Conservation (phyloP, 2,329 filamentous ascomycete species). For the Claviceps quebecensis region DNA sequence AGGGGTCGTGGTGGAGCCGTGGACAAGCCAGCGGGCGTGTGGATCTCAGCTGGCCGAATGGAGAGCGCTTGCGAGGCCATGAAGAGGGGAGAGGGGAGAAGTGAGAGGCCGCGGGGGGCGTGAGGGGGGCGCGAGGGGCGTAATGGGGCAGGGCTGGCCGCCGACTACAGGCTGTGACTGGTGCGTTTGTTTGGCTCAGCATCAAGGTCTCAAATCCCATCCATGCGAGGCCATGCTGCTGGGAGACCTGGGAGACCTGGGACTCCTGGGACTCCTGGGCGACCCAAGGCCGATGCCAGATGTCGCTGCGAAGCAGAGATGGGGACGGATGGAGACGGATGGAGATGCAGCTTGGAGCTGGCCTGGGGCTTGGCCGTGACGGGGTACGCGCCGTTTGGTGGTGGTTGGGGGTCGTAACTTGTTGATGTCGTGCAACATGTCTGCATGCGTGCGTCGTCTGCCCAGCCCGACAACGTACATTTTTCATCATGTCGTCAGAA, state of each 20-base stretch:
- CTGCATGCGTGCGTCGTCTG: background rate
- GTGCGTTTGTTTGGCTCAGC: background rate
- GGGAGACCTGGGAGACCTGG: background rate
- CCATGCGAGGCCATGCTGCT: background rate
- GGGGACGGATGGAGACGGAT: background rate
- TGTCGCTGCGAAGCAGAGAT: background rate
- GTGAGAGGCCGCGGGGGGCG: too few relatives aligned
- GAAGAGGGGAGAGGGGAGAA: too few relatives aligned
- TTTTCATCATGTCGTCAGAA: too few relatives aligned
- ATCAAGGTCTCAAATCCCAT: background rate
- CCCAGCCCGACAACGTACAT: too few relatives aligned
- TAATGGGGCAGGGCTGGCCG: too few relatives aligned
- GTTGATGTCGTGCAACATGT: background rate
- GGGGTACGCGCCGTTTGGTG: background rate
- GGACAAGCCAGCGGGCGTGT: constrained; percentile 3
- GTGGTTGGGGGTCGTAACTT: background rate
- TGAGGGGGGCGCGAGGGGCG: too few relatives aligned
- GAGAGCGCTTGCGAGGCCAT: background rate
- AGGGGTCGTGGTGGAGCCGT: constrained; percentile 4
- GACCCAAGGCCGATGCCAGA: background rate
- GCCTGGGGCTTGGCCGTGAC: background rate
- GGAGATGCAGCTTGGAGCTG: background rate
- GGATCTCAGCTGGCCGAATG: background rate
- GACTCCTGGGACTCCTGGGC: background rate
- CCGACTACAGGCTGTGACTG: background rate